A percentile compares a stretch with the other conserved stretches of the same genome.
These are phyloP conservation scores for Nidularia pulvinata DNA, from an alignment of 768 basidiomycete genomes.

Conservation along the genomic window DNA sequence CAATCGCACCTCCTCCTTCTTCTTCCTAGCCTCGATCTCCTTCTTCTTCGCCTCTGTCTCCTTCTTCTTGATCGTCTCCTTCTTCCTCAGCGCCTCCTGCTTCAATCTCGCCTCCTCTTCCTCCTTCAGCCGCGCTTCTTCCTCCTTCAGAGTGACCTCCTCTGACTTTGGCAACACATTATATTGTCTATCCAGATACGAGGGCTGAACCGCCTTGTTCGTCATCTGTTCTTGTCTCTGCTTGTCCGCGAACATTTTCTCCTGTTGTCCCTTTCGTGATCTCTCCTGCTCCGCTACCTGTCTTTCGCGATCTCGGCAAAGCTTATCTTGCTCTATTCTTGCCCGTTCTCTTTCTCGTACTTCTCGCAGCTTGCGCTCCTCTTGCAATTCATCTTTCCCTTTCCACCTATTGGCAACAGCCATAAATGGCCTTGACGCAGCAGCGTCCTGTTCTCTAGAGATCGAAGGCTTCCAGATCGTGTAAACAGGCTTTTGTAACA, in stretches of 20 bases:
- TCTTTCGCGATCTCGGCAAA: conserved; percentile 3
- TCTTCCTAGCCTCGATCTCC: conserved; percentile 7
- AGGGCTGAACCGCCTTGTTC: no score
- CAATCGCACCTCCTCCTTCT: conserved; percentile 14
- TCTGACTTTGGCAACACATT: conserved; percentile 5
- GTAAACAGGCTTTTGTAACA: conserved; percentile 29
- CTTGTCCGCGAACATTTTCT: conserved; percentile 11
- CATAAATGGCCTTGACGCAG: conserved; percentile 34
- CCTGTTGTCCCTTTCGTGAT: conserved; percentile 15
- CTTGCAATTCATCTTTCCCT: conserved; percentile 45
- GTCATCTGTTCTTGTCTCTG: conserved; percentile 4
- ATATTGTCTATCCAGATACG: no score
- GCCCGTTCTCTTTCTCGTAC: conserved; percentile 2
- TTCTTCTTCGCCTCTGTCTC: conserved; percentile 30
- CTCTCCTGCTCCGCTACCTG: conserved; percentile 6
- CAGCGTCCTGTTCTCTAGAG: conserved; percentile 40
- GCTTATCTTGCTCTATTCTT: conserved; percentile 11
- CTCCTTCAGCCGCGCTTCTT: conserved; percentile 11
- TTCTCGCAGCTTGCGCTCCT: conserved; percentile 28
- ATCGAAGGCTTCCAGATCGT: conserved; percentile 52
- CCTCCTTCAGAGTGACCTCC: conserved; percentile 18
- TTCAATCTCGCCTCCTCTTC: conserved; percentile 15
- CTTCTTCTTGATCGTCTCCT: conserved; percentile 26
- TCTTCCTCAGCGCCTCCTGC: conserved; percentile 11
- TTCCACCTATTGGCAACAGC: conserved; percentile 34